Evolutionary conservation across 148 eudicot species (phyloP).

Genomic region (Drosera capensis): DNA sequence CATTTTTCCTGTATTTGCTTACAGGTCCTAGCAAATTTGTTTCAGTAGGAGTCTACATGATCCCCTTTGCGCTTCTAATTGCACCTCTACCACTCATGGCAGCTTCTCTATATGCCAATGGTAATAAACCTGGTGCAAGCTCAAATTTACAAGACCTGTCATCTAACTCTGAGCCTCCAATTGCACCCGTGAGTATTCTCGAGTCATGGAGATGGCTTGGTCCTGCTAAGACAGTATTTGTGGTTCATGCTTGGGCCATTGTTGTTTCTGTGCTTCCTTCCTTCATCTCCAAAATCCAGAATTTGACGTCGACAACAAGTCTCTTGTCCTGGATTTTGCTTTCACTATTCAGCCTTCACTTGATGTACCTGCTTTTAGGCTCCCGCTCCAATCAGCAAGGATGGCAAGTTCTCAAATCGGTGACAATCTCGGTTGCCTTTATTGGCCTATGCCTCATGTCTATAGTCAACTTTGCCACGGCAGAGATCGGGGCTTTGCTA

Average conservation of each 20-base stretch:
- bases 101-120: constrained; percentile 78
- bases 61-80: constrained; percentile 72
- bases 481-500: constrained; percentile 79
- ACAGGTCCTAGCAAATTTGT: constrained; percentile 78
- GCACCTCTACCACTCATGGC: constrained; percentile 86
- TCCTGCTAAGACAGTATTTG: constrained; percentile 57
- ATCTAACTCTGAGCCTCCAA: constrained; percentile 9
- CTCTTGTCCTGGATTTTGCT: constrained; percentile 42
- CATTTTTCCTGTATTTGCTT: constrained; percentile 82
- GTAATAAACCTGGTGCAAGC: constrained; percentile 15
- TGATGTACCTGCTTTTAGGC: constrained; percentile 22
- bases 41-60: constrained; percentile 98
- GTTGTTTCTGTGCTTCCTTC: constrained; percentile 56
- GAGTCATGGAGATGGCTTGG: constrained; percentile 82
- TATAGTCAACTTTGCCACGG: constrained; percentile 80
- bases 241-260: constrained; percentile 63
- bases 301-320: constrained; percentile 30
- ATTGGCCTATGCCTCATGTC: constrained; percentile 86
- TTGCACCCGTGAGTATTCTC: constrained; percentile 7
- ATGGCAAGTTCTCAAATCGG: constrained; percentile 74
- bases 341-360: constrained; percentile 38
- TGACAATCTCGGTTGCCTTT: constrained; percentile 56
- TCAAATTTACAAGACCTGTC: constrained; percentile 10
- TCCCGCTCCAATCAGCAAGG: constrained; percentile 29
- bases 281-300: constrained; percentile 40